phyloP scores from a whole-genome alignment of 352 stramenopile species.

The Elongisporangium anandrum region DNA sequence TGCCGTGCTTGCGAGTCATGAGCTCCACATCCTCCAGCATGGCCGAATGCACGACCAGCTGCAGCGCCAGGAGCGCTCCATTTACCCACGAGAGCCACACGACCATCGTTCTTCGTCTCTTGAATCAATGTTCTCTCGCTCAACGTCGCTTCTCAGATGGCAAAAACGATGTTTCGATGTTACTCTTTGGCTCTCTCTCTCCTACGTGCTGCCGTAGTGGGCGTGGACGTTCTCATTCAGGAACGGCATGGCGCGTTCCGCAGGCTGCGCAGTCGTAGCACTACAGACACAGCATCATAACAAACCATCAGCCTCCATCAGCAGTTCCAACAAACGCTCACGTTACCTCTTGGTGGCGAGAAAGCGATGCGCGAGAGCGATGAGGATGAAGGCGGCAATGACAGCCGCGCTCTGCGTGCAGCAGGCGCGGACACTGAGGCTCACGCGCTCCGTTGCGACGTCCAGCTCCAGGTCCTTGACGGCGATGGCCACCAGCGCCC shows the following conservation, averaged over 20 bases:
- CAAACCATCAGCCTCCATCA: not conserved
- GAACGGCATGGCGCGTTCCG: constrained; percentile 28
- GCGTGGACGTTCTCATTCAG: constrained; percentile 26
- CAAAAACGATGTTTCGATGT: not conserved
- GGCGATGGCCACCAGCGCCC: constrained; percentile 51
- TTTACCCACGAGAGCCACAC: constrained; percentile 41
- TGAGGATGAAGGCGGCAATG: constrained; percentile 56
- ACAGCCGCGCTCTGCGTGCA: constrained; percentile 53
- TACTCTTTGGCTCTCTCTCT: not conserved
- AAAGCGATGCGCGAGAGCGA: constrained; percentile 31
- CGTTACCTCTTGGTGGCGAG: constrained; percentile 27
- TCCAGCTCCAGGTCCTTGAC: constrained; percentile 51
- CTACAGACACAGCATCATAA: not conserved
- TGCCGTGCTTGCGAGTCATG: constrained; percentile 56
- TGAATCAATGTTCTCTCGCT: not conserved
- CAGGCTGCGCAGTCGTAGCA: constrained; percentile 13
- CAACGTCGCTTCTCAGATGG: not conserved
- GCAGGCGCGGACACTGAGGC: constrained; percentile 56
- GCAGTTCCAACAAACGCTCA: constrained; percentile 1
- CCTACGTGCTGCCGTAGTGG: constrained; percentile 34
- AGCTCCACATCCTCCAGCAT: constrained; percentile 40
- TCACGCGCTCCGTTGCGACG: constrained; percentile 31
- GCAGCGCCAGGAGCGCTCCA: constrained; percentile 50
- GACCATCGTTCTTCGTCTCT: constrained; percentile 8
- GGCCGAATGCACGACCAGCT: constrained; percentile 57